A percentile compares a stretch with the other conserved stretches of the same genome.
Evolutionary conservation across 1,284 basidiomycete genomes (phyloP).

Genomic region (Coniferiporia sulphurascens): DNA sequence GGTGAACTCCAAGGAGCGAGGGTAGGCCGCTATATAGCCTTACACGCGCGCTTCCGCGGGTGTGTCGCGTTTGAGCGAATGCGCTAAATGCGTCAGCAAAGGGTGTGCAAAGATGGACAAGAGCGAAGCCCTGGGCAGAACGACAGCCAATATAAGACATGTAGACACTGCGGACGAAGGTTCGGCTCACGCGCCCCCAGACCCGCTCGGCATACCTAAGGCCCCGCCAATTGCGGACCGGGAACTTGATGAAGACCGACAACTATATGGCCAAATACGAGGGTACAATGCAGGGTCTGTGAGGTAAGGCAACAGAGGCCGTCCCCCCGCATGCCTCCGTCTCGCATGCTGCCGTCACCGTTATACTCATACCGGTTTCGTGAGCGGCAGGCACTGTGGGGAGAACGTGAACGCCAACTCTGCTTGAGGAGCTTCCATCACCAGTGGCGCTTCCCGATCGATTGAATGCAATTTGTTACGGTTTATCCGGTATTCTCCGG

Average conservation of each 20-base stretch:
- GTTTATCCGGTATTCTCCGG: too few relatives aligned
- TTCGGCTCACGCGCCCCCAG: too few relatives aligned
- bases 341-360: too few relatives aligned
- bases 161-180: too few relatives aligned
- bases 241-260: slow-evolving; percentile 3
- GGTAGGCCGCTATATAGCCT: background rate
- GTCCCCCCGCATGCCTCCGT: too few relatives aligned
- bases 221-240: slow-evolving; percentile 7
- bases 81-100: background rate
- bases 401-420: background rate
- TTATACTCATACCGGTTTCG: too few relatives aligned
- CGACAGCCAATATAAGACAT: too few relatives aligned
- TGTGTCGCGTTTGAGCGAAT: too few relatives aligned
- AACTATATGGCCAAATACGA: background rate
- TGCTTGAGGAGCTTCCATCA: background rate
- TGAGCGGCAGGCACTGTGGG: too few relatives aligned
- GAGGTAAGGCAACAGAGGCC: background rate
- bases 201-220: background rate
- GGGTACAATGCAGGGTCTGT: background rate
- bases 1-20: background rate
- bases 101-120: background rate
- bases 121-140: too few relatives aligned
- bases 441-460: background rate
- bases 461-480: background rate
- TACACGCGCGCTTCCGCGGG: background rate